phyloP scores from a whole-genome alignment of 2,329 filamentous ascomycete species.

The Exophiala sp. region DNA sequence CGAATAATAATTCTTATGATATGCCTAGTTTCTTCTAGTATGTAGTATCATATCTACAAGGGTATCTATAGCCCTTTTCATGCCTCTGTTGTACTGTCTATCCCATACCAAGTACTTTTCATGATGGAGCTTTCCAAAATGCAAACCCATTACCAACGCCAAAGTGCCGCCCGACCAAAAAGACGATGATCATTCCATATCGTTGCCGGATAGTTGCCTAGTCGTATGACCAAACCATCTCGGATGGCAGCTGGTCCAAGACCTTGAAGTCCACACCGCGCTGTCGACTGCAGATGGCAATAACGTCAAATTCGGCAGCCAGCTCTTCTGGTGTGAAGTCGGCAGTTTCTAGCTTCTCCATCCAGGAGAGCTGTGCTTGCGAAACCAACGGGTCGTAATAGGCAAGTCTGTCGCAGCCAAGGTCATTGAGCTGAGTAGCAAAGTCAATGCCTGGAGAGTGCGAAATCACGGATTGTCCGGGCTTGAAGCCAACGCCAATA shows the following conservation, averaged over 20 bases:
- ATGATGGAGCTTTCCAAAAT: too few relatives aligned
- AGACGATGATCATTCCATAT: too few relatives aligned
- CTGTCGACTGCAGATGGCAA: constrained; percentile 37
- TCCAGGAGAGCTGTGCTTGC: constrained; percentile 8
- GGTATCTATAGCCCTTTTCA: too few relatives aligned
- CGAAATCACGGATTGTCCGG: constrained; percentile 19
- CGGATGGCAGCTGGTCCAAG: constrained; percentile 1
- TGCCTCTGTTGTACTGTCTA: too few relatives aligned
- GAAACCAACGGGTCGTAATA: constrained; percentile 18
- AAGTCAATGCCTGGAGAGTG: constrained; percentile 19
- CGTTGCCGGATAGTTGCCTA: not conserved
- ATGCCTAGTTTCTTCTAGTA: too few relatives aligned
- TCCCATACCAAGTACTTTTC: too few relatives aligned
- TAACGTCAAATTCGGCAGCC: constrained; percentile 44
- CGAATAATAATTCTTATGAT: too few relatives aligned
- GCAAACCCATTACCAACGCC: too few relatives aligned
- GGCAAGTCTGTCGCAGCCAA: constrained; percentile 10
- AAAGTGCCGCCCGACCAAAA: too few relatives aligned
- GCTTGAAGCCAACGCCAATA: constrained; percentile 23
- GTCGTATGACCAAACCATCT: constrained; percentile 15
- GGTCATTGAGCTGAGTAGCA: constrained; percentile 5
- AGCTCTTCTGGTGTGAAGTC: constrained; percentile 6
- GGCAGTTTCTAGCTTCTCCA: constrained; percentile 19
- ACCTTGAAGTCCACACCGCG: constrained; percentile 9
- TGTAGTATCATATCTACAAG: too few relatives aligned